phyloP scores from a whole-genome alignment of 176 grass and related monocot genomes.

The Carex scoparia region DNA sequence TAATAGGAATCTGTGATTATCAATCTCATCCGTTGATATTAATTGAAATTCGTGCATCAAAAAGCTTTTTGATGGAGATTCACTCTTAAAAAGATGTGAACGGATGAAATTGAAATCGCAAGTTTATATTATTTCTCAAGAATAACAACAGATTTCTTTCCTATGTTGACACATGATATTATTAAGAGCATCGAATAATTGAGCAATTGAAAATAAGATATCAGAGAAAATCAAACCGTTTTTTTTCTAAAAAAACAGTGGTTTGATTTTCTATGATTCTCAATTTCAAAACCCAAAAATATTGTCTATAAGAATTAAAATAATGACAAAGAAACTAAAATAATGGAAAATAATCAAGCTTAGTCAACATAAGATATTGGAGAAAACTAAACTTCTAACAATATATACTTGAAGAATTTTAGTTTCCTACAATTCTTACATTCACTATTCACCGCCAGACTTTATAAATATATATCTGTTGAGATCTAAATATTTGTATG shows the following conservation, averaged over 20 bases:
- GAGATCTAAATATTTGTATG: background rate
- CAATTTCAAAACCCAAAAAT: conserved; percentile 3
- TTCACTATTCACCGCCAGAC: background rate
- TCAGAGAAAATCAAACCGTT: conserved; percentile 5
- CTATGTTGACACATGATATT: too few relatives aligned
- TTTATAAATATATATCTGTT: background rate
- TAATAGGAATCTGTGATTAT: too few relatives aligned
- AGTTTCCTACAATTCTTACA: background rate
- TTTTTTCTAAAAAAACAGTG: background rate
- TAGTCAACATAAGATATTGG: background rate
- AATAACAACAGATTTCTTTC: too few relatives aligned
- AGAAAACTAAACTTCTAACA: too few relatives aligned
- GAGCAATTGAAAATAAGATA: background rate
- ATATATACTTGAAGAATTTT: too few relatives aligned
- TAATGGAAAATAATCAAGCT: background rate
- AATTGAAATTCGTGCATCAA: too few relatives aligned
- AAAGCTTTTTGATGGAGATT: too few relatives aligned
- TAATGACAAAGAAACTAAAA: background rate
- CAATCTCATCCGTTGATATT: too few relatives aligned
- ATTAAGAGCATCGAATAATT: background rate
- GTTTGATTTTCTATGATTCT: background rate
- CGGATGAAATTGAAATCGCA: too few relatives aligned
- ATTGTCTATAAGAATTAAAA: background rate
- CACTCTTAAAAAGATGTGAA: too few relatives aligned
- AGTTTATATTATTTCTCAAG: too few relatives aligned